A percentile compares a stretch with the other conserved stretches of the same genome.
Conservation (phyloP, 768 basidiomycete genomes). For the Amanita exitialis region DNA sequence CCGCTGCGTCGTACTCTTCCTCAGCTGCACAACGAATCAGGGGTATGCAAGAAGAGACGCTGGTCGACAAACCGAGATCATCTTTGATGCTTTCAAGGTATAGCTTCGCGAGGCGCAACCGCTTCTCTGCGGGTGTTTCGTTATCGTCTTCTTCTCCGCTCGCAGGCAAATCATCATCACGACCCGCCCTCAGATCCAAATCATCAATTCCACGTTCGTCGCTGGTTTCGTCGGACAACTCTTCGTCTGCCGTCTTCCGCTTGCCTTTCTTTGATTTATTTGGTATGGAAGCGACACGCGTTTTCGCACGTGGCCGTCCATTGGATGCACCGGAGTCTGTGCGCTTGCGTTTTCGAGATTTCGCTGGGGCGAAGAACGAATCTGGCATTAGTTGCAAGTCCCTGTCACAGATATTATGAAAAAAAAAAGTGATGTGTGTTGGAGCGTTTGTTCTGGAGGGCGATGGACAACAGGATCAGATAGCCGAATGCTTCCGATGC, state of each 20-base stretch:
- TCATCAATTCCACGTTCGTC: slow-evolving; percentile 54
- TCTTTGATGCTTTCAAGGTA: slow-evolving; percentile 83
- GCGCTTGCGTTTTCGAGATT: slow-evolving; percentile 56
- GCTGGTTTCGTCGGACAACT: slow-evolving; percentile 56
- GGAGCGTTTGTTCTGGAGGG: not conserved
- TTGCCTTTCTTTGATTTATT: slow-evolving; percentile 9
- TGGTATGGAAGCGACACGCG: slow-evolving; percentile 14
- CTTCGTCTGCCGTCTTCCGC: slow-evolving; percentile 39
- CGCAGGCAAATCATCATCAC: slow-evolving; percentile 36
- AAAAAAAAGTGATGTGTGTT: slow-evolving; percentile 1
- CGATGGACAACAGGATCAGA: slow-evolving; percentile 1
- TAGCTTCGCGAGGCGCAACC: slow-evolving; percentile 81
- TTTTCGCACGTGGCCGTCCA: slow-evolving; percentile 13
- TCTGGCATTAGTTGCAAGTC: slow-evolving; percentile 55
- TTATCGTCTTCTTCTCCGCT: slow-evolving; percentile 79
- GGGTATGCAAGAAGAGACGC: not conserved
- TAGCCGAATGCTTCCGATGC: not conserved
- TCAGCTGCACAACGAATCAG: slow-evolving; percentile 38
- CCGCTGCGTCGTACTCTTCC: slow-evolving; percentile 90
- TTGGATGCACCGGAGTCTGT: slow-evolving; percentile 12
- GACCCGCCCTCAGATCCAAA: slow-evolving; percentile 53
- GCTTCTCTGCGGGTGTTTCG: slow-evolving; percentile 91
- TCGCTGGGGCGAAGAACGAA: slow-evolving; percentile 64
- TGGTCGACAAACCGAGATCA: slow-evolving; percentile 42
- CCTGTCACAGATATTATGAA: not conserved